Base-by-base conservation (phyloP, 257 asterid species). In the Capsicum rhomboideum region DNA sequence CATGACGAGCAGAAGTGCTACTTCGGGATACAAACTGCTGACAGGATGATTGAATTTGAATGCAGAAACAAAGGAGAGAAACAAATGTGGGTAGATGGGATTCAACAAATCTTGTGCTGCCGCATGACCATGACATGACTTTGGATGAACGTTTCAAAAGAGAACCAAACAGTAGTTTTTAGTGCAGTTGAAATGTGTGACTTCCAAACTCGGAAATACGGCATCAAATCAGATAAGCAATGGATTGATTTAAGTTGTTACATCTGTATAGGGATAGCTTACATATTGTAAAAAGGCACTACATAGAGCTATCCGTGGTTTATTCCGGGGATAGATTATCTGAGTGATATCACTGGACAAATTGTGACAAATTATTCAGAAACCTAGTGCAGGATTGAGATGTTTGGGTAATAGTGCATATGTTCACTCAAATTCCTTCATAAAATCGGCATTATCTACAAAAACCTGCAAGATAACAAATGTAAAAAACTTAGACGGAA, bases 41-140 rank as follows among this genome's bases (percentile, higher is more conserved):
- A 91, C 63, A 91, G 97, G 90, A 90, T 91, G 50, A 91, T 95
- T 28, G 97, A 95, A 85, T 92, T 92, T 55, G 97, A 93, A 84
- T 93, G 98, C 89, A 85, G 90, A 86, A 95, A 82, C 87, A 95
- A 90, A 87, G 90, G 82, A 59, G 97, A 92, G 52, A 93, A 89
- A 83, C 89, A 87, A 83, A 90, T 93, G 90, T 94, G 98, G 98
- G 87, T 91, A 75, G 93, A 93, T 82, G 98, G 98, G 79, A 90
- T 95, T 84, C 95, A 93, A 66, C 87, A 90, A 23, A 87, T 95
- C 97, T 83, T 95, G 93, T 90, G 88, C 86, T 87, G 89, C 86
- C 91, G 89, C 63, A 84, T 80, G 44, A 80, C 80, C 85, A 79
- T 89, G 88, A 84, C 66, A 78, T 82, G 85, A 85, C 58, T 59